Conservation (phyloP, 768 basidiomycete species). For the Boletus subcaerulescens region DNA sequence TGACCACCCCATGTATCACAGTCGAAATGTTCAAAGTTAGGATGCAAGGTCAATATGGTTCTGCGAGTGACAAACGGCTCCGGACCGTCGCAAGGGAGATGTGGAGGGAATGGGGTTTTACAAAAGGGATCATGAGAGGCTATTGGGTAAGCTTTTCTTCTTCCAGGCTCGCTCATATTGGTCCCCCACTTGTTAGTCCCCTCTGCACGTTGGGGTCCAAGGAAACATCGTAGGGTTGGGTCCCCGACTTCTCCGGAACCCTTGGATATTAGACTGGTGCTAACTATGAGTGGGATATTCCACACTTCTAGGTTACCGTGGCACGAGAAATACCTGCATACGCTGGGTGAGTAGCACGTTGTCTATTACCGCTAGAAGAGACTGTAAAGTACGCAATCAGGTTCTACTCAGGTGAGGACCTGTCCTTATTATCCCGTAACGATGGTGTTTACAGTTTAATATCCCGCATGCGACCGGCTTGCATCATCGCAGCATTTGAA, state of each 20-base stretch:
- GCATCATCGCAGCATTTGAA: slow-evolving; percentile 64
- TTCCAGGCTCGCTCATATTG: slow-evolving; percentile 8
- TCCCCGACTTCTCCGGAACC: too few species aligned
- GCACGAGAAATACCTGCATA: slow-evolving; percentile 95
- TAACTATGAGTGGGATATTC: too few species aligned
- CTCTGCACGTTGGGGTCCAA: too few species aligned
- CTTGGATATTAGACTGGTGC: too few species aligned
- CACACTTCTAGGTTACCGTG: slow-evolving; percentile 66
- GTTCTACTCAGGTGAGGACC: slow-evolving; percentile 58
- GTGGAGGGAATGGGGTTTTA: slow-evolving; percentile 85
- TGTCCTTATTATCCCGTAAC: neutral
- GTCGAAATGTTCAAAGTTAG: slow-evolving; percentile 99
- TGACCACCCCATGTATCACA: slow-evolving; percentile 22
- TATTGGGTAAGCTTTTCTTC: slow-evolving; percentile 70
- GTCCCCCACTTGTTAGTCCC: neutral
- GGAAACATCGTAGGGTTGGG: too few species aligned
- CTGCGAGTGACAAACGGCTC: slow-evolving; percentile 72
- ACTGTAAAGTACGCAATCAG: slow-evolving; percentile 32
- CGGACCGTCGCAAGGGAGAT: slow-evolving; percentile 71
- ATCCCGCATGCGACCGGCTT: neutral
- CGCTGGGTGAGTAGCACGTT: slow-evolving; percentile 52
- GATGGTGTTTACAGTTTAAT: neutral
- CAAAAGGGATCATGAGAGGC: slow-evolving; percentile 90
- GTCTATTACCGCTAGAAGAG: neutral
- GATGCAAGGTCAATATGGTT: slow-evolving; percentile 96